These are phyloP conservation scores for Telopea speciosissima DNA, from an alignment of 177 flowering plant genomes.

Conservation along the genomic window DNA sequence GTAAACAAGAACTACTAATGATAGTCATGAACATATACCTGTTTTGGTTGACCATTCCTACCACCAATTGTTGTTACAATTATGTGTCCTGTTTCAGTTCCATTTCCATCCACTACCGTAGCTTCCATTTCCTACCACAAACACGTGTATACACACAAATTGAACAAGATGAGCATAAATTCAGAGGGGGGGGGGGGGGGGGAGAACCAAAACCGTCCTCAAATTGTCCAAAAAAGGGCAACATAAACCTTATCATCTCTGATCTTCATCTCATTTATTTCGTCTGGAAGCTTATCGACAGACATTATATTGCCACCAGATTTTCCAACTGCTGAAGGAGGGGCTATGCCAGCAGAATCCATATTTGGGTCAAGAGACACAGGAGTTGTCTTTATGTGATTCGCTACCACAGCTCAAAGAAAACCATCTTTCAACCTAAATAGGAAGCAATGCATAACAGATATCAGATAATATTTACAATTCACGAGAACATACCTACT, in stretches of 20 bases:
- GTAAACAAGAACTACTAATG: not conserved
- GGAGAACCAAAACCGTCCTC: not conserved
- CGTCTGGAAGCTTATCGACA: slow-evolving; percentile 66
- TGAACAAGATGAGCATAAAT: not conserved
- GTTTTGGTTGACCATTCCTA: slow-evolving; percentile 62
- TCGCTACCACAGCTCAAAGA: not conserved
- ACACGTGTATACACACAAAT: not conserved
- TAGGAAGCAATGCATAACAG: not conserved
- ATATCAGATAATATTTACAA: not conserved
- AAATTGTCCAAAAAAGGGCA: not conserved
- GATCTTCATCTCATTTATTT: slow-evolving; percentile 72
- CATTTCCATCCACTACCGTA: slow-evolving; percentile 55
- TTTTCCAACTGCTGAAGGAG: slow-evolving; percentile 32
- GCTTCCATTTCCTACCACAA: slow-evolving; percentile 53
- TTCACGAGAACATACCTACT: not conserved
- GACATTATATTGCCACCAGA: slow-evolving; percentile 31
- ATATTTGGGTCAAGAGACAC: slow-evolving; percentile 16
- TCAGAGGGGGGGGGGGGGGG: not conserved
- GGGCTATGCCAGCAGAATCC: slow-evolving; percentile 41
- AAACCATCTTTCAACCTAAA: slow-evolving; percentile 2
- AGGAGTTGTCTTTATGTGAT: slow-evolving; percentile 3
- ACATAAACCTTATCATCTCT: slow-evolving; percentile 54
- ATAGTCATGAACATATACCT: slow-evolving; percentile 27
- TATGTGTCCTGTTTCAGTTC: slow-evolving; percentile 64
- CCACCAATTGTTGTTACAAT: slow-evolving; percentile 69